Evolutionary conservation across 768 basidiomycete species (phyloP).

Genomic region (Lactarius hatsudake): DNA sequence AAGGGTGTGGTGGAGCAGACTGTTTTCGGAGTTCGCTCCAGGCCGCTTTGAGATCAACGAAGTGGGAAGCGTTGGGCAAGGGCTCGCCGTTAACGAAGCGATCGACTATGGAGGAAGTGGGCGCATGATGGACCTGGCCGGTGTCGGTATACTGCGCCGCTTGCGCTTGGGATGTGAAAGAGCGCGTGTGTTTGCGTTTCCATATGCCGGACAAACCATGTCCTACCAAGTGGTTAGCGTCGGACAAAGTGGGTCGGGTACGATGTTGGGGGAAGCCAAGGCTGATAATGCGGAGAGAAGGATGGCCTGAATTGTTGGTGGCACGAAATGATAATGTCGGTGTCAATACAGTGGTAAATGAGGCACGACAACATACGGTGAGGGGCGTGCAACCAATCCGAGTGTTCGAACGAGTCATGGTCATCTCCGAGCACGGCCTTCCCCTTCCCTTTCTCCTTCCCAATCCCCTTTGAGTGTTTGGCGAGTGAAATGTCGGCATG

Average conservation of each 20-base stretch:
- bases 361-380: slow-evolving; percentile 19
- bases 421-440: slow-evolving; percentile 25
- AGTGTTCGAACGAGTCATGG: slow-evolving; percentile 11
- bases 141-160: slow-evolving; percentile 13
- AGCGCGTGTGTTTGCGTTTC: slow-evolving; percentile 13
- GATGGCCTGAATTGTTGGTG: slow-evolving; percentile 5
- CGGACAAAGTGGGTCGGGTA: background rate
- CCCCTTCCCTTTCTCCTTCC: slow-evolving; percentile 16
- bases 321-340: slow-evolving; percentile 1
- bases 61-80: slow-evolving; percentile 16
- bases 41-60: slow-evolving; percentile 20
- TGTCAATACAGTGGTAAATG: background rate
- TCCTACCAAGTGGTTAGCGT: background rate
- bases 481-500: slow-evolving; percentile 13
- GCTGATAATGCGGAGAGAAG: slow-evolving; percentile 8
- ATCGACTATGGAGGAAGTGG: slow-evolving; percentile 14
- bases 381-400: slow-evolving; percentile 19
- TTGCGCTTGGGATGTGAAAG: slow-evolving; percentile 4
- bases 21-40: slow-evolving; percentile 17
- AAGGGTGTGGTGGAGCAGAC: background rate
- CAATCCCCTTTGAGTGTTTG: slow-evolving; percentile 20
- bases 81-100: slow-evolving; percentile 21
- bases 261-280: background rate
- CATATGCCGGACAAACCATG: slow-evolving; percentile 1
- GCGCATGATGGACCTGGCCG: background rate